Conservation (phyloP, 108 stramenopile species). For the Skeletonema grethae region DNA sequence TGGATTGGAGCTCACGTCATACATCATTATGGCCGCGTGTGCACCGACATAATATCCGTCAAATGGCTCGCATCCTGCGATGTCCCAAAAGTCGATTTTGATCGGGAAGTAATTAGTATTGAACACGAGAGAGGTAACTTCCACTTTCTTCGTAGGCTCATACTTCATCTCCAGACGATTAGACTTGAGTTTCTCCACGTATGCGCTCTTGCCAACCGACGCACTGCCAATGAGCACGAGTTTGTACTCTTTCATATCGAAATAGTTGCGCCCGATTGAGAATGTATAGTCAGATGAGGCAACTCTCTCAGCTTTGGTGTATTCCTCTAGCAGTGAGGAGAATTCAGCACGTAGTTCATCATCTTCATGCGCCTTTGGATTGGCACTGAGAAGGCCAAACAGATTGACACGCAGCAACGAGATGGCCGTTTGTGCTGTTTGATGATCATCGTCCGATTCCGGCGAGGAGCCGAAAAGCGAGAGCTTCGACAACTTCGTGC, state of each 20-base stretch:
- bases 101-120: conserved; percentile 85
- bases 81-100: conserved; percentile 90
- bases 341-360: neutral
- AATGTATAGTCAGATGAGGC: neutral
- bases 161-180: conserved; percentile 87
- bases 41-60: conserved; percentile 82
- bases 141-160: conserved; percentile 60
- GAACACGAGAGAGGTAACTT: conserved; percentile 78
- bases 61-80: conserved; percentile 81
- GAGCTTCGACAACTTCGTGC: neutral
- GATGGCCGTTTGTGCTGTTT: neutral
- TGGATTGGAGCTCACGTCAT: conserved; percentile 71
- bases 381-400: neutral
- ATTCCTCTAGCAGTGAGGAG: neutral
- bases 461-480: neutral
- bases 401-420: neutral
- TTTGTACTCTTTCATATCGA: conserved; percentile 71
- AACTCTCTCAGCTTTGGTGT: neutral
- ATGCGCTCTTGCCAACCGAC: conserved; percentile 92
- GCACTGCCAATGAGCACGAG: conserved; percentile 86
- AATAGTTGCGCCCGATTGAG: neutral
- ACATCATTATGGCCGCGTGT: conserved; percentile 88
- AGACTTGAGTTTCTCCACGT: conserved; percentile 82
- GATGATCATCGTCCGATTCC: neutral
- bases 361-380: conserved; percentile 9